Evolutionary conservation across 352 stramenopile species (phyloP).

Genomic region (Phytophthora rubi): DNA sequence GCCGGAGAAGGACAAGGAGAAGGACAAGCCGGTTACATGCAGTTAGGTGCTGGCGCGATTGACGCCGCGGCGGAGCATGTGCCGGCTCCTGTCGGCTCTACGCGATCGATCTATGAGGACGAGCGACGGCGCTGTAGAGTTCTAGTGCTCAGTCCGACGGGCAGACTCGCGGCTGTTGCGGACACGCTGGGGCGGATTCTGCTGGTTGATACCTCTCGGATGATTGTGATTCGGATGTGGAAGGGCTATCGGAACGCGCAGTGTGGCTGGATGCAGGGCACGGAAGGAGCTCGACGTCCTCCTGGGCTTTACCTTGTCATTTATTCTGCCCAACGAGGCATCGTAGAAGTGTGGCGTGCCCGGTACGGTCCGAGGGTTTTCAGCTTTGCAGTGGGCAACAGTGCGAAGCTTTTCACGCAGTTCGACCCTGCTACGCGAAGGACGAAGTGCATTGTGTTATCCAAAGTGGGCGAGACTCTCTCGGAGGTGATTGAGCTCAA

Average conservation of each 20-base stretch:
- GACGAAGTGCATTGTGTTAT: constrained; percentile 66
- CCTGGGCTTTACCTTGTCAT: constrained; percentile 83
- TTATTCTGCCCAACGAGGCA: constrained; percentile 83
- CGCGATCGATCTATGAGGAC: constrained; percentile 67
- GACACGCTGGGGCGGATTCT: constrained; percentile 81
- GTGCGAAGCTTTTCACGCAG: constrained; percentile 70
- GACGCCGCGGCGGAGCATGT: constrained; percentile 76
- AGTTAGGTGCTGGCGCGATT: constrained; percentile 37
- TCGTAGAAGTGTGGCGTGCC: constrained; percentile 85
- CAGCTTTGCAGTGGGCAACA: constrained; percentile 72
- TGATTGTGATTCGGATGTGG: constrained; percentile 88
- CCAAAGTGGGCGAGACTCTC: constrained; percentile 32
- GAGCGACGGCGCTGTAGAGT: constrained; percentile 60
- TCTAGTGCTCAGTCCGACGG: constrained; percentile 73
- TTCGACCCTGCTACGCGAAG: constrained; percentile 42
- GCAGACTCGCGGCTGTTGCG: constrained; percentile 69
- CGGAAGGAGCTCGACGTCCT: constrained; percentile 51
- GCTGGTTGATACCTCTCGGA: constrained; percentile 78
- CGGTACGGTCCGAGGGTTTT: constrained; percentile 79
- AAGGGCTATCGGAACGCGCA: constrained; percentile 89
- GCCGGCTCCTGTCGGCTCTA: constrained; percentile 60
- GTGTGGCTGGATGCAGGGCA: constrained; percentile 81
- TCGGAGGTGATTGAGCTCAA: constrained; percentile 74
- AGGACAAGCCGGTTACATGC: constrained; percentile 29
- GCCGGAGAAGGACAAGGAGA: constrained; percentile 23